Percentiles rank a stretch among this genome's conserved stretches.
Conservation (phyloP, 352 stramenopile species). For the Globisporangium heterothallicum region DNA sequence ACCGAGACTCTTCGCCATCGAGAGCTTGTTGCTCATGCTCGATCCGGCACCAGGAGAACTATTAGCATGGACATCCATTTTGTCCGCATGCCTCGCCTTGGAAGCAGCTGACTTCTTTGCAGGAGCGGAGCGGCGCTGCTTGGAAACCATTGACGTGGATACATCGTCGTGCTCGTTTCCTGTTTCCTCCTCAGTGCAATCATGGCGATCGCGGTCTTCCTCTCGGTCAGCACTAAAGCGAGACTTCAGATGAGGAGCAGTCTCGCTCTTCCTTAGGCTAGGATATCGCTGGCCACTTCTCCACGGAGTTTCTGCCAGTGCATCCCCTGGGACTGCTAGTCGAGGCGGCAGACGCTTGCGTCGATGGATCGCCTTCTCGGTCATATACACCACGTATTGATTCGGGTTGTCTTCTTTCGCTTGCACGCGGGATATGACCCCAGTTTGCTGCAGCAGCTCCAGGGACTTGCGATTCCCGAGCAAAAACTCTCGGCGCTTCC, state of each 20-base stretch:
- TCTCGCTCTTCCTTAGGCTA: slow-evolving; percentile 9
- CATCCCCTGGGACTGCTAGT: background rate
- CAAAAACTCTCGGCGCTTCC: slow-evolving; percentile 59
- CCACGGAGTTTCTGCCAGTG: background rate
- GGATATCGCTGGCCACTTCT: background rate
- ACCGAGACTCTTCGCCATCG: slow-evolving; percentile 5
- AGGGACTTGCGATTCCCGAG: slow-evolving; percentile 56
- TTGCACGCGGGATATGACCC: slow-evolving; percentile 56
- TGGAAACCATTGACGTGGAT: background rate
- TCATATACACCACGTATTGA: slow-evolving; percentile 70
- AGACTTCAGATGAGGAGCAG: slow-evolving; percentile 1
- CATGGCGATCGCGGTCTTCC: background rate
- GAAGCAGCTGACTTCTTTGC: background rate
- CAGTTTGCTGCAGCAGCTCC: slow-evolving; percentile 53
- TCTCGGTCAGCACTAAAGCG: background rate
- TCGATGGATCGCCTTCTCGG: slow-evolving; percentile 32
- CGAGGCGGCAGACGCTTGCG: slow-evolving; percentile 20
- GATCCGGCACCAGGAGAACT: background rate
- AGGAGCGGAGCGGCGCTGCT: background rate
- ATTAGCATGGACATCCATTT: no score
- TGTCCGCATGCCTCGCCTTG: background rate
- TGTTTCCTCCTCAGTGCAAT: background rate
- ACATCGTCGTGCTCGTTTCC: slow-evolving; percentile 1
- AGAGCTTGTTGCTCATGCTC: background rate
- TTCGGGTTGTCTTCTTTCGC: slow-evolving; percentile 36